Conservation (phyloP, 495 filamentous ascomycete genomes). For the Penicillium verhagenii region DNA sequence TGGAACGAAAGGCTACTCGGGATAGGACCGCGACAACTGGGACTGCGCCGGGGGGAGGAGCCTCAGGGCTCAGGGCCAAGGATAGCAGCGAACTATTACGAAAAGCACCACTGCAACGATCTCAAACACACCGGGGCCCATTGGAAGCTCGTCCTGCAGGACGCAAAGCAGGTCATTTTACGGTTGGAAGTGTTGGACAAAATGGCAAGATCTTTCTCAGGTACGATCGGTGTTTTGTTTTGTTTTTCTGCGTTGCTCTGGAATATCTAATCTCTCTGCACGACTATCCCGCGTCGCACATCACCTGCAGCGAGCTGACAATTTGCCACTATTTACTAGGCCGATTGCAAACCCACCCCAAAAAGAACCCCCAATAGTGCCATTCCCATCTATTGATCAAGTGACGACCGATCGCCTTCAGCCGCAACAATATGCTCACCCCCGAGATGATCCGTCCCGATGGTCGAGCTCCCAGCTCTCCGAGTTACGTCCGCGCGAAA, state of each 20-base stretch:
- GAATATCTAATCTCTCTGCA: conserved; percentile 12
- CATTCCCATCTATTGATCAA: conserved; percentile 32
- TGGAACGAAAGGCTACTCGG: conserved; percentile 31
- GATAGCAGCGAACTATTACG: conserved; percentile 49
- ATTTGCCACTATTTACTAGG: conserved; percentile 35
- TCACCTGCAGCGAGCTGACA: conserved; percentile 21
- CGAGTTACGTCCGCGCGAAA: conserved; percentile 40
- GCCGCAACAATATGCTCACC: conserved; percentile 20
- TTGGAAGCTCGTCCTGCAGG: conserved; percentile 33
- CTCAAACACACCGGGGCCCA: conserved; percentile 28
- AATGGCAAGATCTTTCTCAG: conserved; percentile 93
- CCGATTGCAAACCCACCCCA: conserved; percentile 47
- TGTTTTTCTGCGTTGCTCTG: neutral
- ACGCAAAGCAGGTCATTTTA: conserved; percentile 74
- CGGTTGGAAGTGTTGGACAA: conserved; percentile 90
- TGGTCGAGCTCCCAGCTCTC: conserved; percentile 52
- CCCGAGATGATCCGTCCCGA: conserved; percentile 32
- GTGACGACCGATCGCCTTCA: conserved; percentile 36
- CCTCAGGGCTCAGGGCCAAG: conserved; percentile 35
- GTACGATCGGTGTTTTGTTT: conserved; percentile 56
- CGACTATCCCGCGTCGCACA: conserved; percentile 18
- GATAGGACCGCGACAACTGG: conserved; percentile 35
- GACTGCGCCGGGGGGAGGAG: neutral
- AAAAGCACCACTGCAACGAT: conserved; percentile 40
- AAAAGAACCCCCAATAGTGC: conserved; percentile 31